Percentiles rank a stretch among this genome's conserved stretches.
phyloP scores from a whole-genome alignment of 768 basidiomycete genomes.

The Melanogaster broomeanus region DNA sequence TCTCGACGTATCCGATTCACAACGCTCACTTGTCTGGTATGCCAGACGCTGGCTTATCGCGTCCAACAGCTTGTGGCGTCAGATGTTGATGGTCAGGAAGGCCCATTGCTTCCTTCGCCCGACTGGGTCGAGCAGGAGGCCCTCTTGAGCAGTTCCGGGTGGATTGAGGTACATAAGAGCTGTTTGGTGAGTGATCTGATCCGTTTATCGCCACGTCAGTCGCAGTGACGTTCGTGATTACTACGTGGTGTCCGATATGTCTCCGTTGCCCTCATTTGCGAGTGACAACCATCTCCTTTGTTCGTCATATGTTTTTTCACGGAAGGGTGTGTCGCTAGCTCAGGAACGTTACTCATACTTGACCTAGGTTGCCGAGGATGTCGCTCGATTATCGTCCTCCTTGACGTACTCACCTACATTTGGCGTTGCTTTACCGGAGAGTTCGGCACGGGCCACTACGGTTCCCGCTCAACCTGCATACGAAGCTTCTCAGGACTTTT shows the following conservation, averaged over 20 bases:
- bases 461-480: constrained; percentile 28
- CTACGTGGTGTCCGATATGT: constrained; percentile 2
- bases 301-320: constrained; percentile 6
- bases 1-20: constrained; percentile 59
- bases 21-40: constrained; percentile 69
- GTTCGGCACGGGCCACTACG: constrained; percentile 17
- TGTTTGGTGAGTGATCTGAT: constrained; percentile 59
- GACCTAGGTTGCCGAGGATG: constrained; percentile 27
- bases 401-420: constrained; percentile 47
- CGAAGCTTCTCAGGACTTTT: constrained; percentile 27
- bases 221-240: background rate
- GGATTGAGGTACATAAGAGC: constrained; percentile 69
- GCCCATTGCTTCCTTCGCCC: constrained; percentile 66
- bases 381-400: constrained; percentile 36
- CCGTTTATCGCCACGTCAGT: background rate
- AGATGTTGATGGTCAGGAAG: constrained; percentile 61
- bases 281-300: constrained; percentile 6
- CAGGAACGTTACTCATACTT: constrained; percentile 15
- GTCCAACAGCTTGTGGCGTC: constrained; percentile 59
- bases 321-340: background rate
- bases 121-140: constrained; percentile 78
- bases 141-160: constrained; percentile 66
- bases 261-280: constrained; percentile 1
- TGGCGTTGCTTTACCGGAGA: constrained; percentile 44
- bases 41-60: constrained; percentile 66